Evolutionary conservation across 179 eudicot species (phyloP).

Genomic region (Monotropa hypopitys): DNA sequence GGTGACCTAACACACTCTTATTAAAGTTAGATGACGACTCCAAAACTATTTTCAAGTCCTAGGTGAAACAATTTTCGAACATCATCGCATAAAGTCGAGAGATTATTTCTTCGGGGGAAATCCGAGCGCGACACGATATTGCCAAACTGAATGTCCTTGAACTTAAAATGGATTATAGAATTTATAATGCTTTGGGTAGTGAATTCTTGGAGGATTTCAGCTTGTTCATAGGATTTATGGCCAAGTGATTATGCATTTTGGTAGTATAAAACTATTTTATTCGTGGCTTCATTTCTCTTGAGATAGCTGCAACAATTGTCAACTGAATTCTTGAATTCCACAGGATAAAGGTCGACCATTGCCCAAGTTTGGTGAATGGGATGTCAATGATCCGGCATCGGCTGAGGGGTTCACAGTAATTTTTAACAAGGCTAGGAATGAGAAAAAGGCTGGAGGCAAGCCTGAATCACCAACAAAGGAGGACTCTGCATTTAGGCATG

Average conservation of each 20-base stretch:
- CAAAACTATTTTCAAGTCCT: too few relatives aligned
- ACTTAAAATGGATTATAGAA: background rate
- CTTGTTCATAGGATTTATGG: background rate
- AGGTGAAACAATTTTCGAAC: too few relatives aligned
- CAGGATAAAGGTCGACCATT: conserved; percentile 71
- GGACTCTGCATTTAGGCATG: conserved; percentile 15
- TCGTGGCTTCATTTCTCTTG: background rate
- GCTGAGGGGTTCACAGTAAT: conserved; percentile 82
- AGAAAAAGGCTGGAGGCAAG: conserved; percentile 48
- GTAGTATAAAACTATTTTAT: background rate
- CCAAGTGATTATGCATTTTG: background rate
- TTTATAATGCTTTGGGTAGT: background rate
- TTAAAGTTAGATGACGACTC: too few relatives aligned
- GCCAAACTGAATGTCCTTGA: background rate
- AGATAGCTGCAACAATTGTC: conserved; percentile 1
- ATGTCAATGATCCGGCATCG: conserved; percentile 77
- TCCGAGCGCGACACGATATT: too few relatives aligned
- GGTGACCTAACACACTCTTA: too few relatives aligned
- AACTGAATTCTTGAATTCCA: conserved; percentile 4
- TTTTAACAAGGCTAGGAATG: conserved; percentile 76
- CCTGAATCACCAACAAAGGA: conserved; percentile 28
- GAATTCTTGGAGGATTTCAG: background rate
- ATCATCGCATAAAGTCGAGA: too few relatives aligned
- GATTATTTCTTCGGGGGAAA: too few relatives aligned
- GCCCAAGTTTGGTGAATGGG: conserved; percentile 92